phyloP scores from a whole-genome alignment of 2,329 filamentous ascomycete genomes.

The Penicillium oxalicum region DNA sequence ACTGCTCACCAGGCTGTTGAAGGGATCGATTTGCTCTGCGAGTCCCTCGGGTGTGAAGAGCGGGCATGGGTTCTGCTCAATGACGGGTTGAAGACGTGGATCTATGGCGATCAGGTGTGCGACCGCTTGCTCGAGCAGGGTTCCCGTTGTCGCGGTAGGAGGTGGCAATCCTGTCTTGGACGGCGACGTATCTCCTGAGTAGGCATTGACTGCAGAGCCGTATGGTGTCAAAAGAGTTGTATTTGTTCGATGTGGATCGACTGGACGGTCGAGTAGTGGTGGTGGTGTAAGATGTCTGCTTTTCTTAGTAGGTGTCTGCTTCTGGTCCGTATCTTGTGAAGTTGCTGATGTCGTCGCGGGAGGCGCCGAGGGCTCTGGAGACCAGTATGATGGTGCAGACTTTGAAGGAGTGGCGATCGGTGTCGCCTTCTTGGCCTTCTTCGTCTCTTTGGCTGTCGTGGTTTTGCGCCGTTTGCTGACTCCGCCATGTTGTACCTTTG shows the following conservation, averaged over 20 bases:
- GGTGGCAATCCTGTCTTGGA: conserved; percentile 36
- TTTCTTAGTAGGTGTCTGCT: conserved; percentile 18
- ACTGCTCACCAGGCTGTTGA: conserved; percentile 71
- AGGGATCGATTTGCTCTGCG: conserved; percentile 82
- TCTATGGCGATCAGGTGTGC: conserved; percentile 69
- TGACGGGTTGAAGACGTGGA: conserved; percentile 61
- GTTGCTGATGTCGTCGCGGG: conserved; percentile 4
- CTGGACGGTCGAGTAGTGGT: conserved; percentile 37
- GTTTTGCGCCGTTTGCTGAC: conserved; percentile 28
- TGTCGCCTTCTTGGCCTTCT: conserved; percentile 18
- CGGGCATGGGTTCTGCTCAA: conserved; percentile 68
- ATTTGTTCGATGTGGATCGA: conserved; percentile 45
- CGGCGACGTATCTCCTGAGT: conserved; percentile 41
- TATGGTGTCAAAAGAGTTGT: conserved; percentile 45
- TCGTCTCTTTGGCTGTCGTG: conserved; percentile 19
- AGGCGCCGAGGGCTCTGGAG: conserved; percentile 12
- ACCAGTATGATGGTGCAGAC: conserved; percentile 16
- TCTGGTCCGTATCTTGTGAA: conserved; percentile 32
- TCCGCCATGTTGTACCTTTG: conserved; percentile 20
- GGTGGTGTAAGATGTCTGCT: conserved; percentile 44
- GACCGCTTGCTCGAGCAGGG: conserved; percentile 67
- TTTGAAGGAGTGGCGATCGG: conserved; percentile 6
- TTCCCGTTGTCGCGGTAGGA: conserved; percentile 58
- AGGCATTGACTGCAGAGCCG: conserved; percentile 43
- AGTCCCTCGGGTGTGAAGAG: conserved; percentile 77